phyloP scores from a whole-genome alignment of 305 asterid species.

The Andrographis paniculata region DNA sequence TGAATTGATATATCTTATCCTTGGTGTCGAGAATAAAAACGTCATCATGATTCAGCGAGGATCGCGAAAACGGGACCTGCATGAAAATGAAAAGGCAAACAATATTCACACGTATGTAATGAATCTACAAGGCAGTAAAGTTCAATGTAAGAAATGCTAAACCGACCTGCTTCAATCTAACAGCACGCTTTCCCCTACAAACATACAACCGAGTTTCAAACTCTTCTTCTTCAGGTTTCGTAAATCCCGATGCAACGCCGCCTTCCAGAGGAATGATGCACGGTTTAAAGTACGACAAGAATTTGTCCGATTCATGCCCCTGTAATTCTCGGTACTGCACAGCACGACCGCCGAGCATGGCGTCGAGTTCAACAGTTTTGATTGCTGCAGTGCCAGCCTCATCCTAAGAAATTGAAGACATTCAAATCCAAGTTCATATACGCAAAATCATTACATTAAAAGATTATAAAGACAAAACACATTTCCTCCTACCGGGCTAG shows the following conservation, averaged over 20 bases:
- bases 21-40: conserved; percentile 72
- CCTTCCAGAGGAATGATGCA: conserved; percentile 93
- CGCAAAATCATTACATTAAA: conserved; percentile 14
- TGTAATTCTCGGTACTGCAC: conserved; percentile 90
- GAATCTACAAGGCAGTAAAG: too few species aligned
- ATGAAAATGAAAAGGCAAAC: conserved; percentile 12
- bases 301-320: conserved; percentile 78
- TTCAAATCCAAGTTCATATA: conserved; percentile 27
- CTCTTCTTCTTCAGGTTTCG: conserved; percentile 43
- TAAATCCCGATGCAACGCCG: conserved; percentile 84
- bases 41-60: conserved; percentile 45
- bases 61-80: conserved; percentile 61
- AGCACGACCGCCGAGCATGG: conserved; percentile 97
- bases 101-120: too few species aligned
- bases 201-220: conserved; percentile 22
- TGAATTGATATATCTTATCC: conserved; percentile 82
- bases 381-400: conserved; percentile 96
- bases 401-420: conserved; percentile 39
- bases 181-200: conserved; percentile 55
- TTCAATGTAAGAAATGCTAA: too few species aligned
- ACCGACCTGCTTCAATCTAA: conserved; percentile 53
- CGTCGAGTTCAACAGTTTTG: too few species aligned
- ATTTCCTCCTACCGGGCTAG: conserved; percentile 61
- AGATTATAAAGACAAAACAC: neutral
- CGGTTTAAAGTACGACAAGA: conserved; percentile 59